Evolutionary conservation across 2,329 filamentous ascomycete species (phyloP).

Genomic region (Calonectria ilicicola): DNA sequence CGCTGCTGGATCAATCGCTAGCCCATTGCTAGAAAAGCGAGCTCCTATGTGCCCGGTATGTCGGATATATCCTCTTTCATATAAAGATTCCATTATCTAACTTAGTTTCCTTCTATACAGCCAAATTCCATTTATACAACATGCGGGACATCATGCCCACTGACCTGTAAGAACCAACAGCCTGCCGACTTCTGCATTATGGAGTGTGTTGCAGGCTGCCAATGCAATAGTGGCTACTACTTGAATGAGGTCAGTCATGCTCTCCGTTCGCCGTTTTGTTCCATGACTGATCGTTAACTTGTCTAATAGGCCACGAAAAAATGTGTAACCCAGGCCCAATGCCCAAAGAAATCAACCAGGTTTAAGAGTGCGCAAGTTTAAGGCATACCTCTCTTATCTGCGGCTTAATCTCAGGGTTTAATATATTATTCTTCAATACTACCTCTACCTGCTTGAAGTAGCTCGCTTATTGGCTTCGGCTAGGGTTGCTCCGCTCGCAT

Average conservation of each 20-base stretch:
- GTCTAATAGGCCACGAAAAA: neutral
- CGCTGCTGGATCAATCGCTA: neutral
- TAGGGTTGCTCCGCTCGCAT: too few relatives aligned
- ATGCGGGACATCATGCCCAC: neutral
- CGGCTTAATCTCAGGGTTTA: neutral
- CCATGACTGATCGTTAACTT: neutral
- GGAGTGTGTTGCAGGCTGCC: neutral
- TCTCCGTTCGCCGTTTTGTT: neutral
- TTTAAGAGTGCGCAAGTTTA: neutral
- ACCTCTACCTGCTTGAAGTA: neutral
- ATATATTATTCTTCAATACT: neutral
- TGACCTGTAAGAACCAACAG: neutral
- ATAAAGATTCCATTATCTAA: neutral
- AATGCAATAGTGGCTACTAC: neutral
- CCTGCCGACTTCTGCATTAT: neutral
- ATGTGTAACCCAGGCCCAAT: neutral
- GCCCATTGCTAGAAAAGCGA: neutral
- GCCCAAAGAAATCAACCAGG: neutral
- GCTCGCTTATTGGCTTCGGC: neutral
- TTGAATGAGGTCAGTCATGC: neutral
- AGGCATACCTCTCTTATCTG: neutral
- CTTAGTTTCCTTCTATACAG: neutral
- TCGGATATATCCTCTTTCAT: neutral
- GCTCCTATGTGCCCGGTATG: neutral
- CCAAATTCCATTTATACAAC: neutral